Conservation (phyloP, 2,329 filamentous ascomycete species). For the Monosporascus sp. region DNA sequence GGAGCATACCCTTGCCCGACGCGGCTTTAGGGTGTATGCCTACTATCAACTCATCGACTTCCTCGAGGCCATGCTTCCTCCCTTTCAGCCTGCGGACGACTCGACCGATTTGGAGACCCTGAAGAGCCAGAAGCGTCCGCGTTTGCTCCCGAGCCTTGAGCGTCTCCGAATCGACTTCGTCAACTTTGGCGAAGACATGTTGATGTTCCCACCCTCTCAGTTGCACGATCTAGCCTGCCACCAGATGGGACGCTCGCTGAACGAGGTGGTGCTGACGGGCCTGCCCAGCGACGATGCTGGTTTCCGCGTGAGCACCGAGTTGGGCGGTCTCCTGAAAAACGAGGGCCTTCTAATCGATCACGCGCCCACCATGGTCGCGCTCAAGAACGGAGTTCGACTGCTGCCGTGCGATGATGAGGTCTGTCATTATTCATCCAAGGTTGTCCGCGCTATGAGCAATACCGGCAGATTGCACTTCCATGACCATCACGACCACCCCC, state of each 20-base stretch:
- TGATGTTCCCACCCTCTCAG: constrained; percentile 40
- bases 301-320: constrained; percentile 39
- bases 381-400: constrained; percentile 33
- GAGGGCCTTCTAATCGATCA: constrained; percentile 47
- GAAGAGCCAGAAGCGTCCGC: constrained; percentile 23
- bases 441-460: constrained; percentile 36
- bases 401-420: constrained; percentile 30
- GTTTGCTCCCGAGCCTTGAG: constrained; percentile 42
- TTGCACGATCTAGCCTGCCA: constrained; percentile 50
- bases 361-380: constrained; percentile 37
- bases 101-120: not conserved
- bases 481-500: constrained; percentile 22
- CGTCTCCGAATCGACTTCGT: constrained; percentile 49
- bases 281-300: constrained; percentile 46
- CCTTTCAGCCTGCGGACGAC: constrained; percentile 37
- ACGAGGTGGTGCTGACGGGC: constrained; percentile 49
- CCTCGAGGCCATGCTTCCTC: constrained; percentile 44
- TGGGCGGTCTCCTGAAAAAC: constrained; percentile 48
- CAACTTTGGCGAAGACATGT: constrained; percentile 44
- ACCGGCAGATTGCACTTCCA: constrained; percentile 19
- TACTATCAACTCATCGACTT: constrained; percentile 52
- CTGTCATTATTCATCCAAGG: constrained; percentile 34
- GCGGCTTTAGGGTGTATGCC: constrained; percentile 49
- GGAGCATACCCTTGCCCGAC: constrained; percentile 42
- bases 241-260: constrained; percentile 47